A percentile compares a stretch with the other conserved stretches of the same genome.
These are phyloP conservation scores for Lasiosphaeria hispida DNA, from an alignment of 495 filamentous ascomycete genomes.

Conservation along the genomic window DNA sequence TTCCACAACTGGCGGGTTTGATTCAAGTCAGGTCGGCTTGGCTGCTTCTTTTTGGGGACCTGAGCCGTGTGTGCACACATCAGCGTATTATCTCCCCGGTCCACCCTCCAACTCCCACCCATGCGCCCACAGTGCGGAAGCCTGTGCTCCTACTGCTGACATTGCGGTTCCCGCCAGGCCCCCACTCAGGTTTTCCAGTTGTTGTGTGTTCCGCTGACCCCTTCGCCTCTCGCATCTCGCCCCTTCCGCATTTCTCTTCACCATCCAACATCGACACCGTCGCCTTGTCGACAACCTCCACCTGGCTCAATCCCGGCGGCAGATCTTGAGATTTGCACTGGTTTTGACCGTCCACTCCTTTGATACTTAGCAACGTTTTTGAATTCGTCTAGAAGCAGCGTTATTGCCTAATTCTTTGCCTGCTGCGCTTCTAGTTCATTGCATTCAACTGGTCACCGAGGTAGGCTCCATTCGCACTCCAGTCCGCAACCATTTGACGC, in stretches of 20 bases:
- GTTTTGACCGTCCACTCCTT: conserved; percentile 56
- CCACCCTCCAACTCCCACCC: conserved; percentile 9
- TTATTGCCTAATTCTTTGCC: conserved; percentile 23
- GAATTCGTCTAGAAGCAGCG: conserved; percentile 29
- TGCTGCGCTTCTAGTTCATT: conserved; percentile 19
- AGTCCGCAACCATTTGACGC: neutral
- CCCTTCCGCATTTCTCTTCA: conserved; percentile 19
- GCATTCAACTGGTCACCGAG: conserved; percentile 15
- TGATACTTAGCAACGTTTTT: conserved; percentile 24
- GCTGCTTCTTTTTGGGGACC: conserved; percentile 12
- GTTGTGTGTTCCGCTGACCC: conserved; percentile 7
- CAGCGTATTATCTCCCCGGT: neutral
- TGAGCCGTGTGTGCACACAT: conserved; percentile 4
- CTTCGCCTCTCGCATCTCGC: conserved; percentile 19
- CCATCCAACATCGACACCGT: conserved; percentile 15
- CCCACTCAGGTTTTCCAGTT: conserved; percentile 8
- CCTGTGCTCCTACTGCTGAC: neutral
- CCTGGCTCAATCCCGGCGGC: conserved; percentile 49
- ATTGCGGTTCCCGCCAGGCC: neutral
- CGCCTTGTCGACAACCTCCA: conserved; percentile 28
- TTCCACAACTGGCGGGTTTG: conserved; percentile 1
- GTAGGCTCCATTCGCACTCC: neutral
- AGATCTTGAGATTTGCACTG: conserved; percentile 49
- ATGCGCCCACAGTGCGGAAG: conserved; percentile 14
- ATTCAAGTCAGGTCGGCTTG: conserved; percentile 4